Base-by-base conservation (phyloP, 2,329 filamentous ascomycete genomes). In the Colletotrichum simmondsii region DNA sequence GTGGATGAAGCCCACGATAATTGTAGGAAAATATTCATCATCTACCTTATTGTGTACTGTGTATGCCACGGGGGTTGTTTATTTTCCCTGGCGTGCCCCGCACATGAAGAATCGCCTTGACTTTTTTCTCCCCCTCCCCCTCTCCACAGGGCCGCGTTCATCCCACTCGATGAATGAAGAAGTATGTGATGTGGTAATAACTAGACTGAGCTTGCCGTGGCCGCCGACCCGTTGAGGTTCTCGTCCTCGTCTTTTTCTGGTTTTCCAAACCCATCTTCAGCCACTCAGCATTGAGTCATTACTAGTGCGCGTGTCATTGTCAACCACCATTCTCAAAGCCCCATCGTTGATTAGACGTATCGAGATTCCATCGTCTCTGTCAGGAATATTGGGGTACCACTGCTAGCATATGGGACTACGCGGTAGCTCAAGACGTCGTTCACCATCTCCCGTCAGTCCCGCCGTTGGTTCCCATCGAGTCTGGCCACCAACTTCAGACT, bases 261-360 rank as follows among this genome's bases (percentile, higher is more conserved):
- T 10, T 5, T 22, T 26, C 8, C 6, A 30, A 24, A 19, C 35
- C 46, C 24, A 35, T 30, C 14, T 46, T 65, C 63, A 65, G 54
- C 70, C 70, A 72, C 70, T 72, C 60, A 70, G 32, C 59, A 49
- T 70, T 60, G 56, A 57, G 37, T 46, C 53, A 70, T 72, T 72
- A 72, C 70, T 69, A 72, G 70, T 62, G 69, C n/a, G 37, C 53
- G 65, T 69, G 70, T 65, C 70, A 72, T 58, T 72, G 30, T 52
- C 24, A 30, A 42, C 8, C 52, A 42, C 32, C 22, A 26, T 37
- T 6, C 8, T n/a, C 49, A 37, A 28, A 11, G 24, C 5, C 19
- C n/a, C 19, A 49, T 22, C 3, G n/a, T 54, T 16, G 32, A 54
- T 22, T 64, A 37, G 49, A 37, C 49, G 28, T 56, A 12, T 6